A percentile compares a stretch with the other conserved stretches of the same genome.
Conservation (phyloP, 495 filamentous ascomycete species). For the Hapsidospora chrysogenum region DNA sequence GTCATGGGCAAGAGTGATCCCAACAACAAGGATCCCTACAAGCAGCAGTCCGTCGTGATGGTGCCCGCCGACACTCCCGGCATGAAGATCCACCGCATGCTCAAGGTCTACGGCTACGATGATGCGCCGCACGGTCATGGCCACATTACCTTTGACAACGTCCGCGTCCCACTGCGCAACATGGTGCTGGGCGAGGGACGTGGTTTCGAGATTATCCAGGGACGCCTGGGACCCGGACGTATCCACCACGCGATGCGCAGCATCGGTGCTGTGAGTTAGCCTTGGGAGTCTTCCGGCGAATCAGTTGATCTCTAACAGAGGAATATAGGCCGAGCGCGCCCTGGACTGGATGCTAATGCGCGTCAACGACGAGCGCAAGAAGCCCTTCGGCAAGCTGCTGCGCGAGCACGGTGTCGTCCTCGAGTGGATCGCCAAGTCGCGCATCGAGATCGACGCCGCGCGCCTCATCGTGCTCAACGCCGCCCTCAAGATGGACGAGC, state of each 20-base stretch:
- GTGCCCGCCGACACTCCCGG: conserved; percentile 62
- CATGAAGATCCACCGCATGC: conserved; percentile 69
- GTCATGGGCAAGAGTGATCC: conserved; percentile 81
- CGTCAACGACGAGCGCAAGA: conserved; percentile 76
- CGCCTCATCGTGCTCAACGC: conserved; percentile 78
- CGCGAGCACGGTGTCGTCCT: conserved; percentile 78
- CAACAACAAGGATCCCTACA: conserved; percentile 54
- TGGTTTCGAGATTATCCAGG: conserved; percentile 95
- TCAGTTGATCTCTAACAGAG: too few relatives aligned
- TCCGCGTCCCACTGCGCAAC: conserved; percentile 59
- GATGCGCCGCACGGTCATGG: conserved; percentile 90
- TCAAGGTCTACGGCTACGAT: conserved; percentile 84
- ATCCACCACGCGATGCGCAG: conserved; percentile 92
- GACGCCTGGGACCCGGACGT: conserved; percentile 75
- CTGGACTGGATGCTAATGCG: conserved; percentile 80
- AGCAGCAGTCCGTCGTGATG: conserved; percentile 77
- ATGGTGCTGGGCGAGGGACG: conserved; percentile 79
- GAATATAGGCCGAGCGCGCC: conserved; percentile 50
- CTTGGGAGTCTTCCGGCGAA: too few relatives aligned
- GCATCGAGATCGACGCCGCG: conserved; percentile 79
- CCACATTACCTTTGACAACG: conserved; percentile 72
- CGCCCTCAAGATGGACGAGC: conserved; percentile 73
- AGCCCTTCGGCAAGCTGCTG: conserved; percentile 66
- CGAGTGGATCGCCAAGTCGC: conserved; percentile 81
- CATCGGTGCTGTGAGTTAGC: conserved; percentile 45